These are phyloP conservation scores for Ilyonectria destructans DNA, from an alignment of 2,329 filamentous ascomycete genomes.

Conservation along the genomic window DNA sequence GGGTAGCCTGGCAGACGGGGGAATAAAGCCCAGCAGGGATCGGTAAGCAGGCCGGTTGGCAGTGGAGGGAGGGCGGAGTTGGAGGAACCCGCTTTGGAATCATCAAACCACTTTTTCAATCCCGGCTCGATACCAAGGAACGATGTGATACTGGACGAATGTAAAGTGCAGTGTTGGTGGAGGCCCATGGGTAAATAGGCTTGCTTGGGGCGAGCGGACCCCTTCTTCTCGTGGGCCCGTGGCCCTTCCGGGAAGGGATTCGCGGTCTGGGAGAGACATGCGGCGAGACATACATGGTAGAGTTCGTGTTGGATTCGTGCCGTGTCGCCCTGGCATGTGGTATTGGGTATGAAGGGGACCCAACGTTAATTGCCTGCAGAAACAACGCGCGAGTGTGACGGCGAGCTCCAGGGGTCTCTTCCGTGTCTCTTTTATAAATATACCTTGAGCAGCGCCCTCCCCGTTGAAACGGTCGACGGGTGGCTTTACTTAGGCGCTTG, in stretches of 20 bases:
- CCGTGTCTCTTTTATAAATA: slow-evolving; percentile 21
- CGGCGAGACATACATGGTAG: not conserved
- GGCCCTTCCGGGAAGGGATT: slow-evolving; percentile 13
- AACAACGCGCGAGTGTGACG: slow-evolving; percentile 13
- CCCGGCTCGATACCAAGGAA: not conserved
- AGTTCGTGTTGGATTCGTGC: not conserved
- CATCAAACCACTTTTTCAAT: slow-evolving; percentile 2
- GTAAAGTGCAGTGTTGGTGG: not conserved
- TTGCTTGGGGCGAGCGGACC: not conserved
- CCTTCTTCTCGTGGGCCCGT: slow-evolving; percentile 4
- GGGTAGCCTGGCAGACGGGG: slow-evolving; percentile 14
- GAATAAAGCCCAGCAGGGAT: slow-evolving; percentile 11
- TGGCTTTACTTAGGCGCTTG: slow-evolving; percentile 9
- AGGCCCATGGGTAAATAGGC: slow-evolving; percentile 4
- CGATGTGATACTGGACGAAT: not conserved
- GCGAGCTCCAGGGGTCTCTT: not conserved
- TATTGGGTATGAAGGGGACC: not conserved
- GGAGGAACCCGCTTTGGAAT: not conserved
- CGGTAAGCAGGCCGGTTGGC: not conserved
- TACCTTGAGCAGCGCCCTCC: slow-evolving; percentile 17
- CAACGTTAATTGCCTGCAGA: not conserved
- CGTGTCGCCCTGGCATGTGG: not conserved
- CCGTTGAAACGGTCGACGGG: slow-evolving; percentile 7
- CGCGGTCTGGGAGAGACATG: slow-evolving; percentile 16
- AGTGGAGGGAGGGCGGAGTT: not conserved